These are phyloP conservation scores for Jatropha multifida DNA, from an alignment of 441 rosid species.

Conservation along the genomic window DNA sequence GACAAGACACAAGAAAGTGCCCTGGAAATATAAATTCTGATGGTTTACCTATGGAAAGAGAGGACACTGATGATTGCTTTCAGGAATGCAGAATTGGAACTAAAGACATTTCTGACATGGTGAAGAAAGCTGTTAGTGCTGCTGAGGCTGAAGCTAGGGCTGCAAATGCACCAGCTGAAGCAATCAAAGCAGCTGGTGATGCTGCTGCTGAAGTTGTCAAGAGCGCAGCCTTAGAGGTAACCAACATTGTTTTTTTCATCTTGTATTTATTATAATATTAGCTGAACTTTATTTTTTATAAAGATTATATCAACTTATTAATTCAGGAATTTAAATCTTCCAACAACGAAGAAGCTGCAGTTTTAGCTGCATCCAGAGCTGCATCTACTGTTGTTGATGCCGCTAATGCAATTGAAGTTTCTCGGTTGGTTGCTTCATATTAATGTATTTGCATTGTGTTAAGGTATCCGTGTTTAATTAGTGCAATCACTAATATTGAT, in stretches of 20 bases:
- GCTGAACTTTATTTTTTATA: slow-evolving; percentile 11
- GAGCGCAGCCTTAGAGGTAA: slow-evolving; percentile 80
- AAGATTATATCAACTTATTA: slow-evolving; percentile 6
- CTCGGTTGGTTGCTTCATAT: slow-evolving; percentile 51
- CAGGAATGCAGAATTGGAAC: slow-evolving; percentile 82
- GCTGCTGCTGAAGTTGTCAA: slow-evolving; percentile 97
- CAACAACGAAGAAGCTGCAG: slow-evolving; percentile 86
- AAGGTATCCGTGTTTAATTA: slow-evolving; percentile 3
- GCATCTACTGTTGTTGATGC: slow-evolving; percentile 96
- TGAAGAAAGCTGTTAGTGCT: slow-evolving; percentile 82
- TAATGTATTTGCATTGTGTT: neutral
- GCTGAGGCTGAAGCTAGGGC: slow-evolving; percentile 98
- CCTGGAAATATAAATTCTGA: slow-evolving; percentile 45
- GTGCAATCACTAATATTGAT: slow-evolving; percentile 25
- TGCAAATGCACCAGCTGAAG: slow-evolving; percentile 82
- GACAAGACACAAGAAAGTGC: slow-evolving; percentile 48
- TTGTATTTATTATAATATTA: neutral
- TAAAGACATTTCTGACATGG: slow-evolving; percentile 73
- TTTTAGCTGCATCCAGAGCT: slow-evolving; percentile 86
- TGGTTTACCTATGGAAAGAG: slow-evolving; percentile 54
- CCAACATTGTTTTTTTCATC: neutral
- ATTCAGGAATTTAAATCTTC: slow-evolving; percentile 65
- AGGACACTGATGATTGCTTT: slow-evolving; percentile 73
- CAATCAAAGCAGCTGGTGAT: slow-evolving; percentile 91
- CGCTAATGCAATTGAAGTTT: slow-evolving; percentile 70